Evolutionary conservation across 495 filamentous ascomycete species (phyloP), one percentile per base, ranked within the genome.

Genomic region (Neurospora sp.): DNA sequence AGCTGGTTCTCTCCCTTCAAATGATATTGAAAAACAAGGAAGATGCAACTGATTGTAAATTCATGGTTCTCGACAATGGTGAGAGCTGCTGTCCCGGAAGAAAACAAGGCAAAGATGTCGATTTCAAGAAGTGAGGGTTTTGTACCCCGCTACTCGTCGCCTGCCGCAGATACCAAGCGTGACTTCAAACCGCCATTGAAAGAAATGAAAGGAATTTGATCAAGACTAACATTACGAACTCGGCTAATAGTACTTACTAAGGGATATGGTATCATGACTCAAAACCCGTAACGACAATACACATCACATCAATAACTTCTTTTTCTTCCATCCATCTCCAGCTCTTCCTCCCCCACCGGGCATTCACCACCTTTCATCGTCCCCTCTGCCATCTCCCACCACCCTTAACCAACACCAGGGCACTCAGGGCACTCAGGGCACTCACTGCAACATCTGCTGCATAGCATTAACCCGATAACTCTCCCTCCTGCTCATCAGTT

Each of bases 401-500:
- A 12, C 18, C 3, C 3, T 10, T n/a, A 8, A 8, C 35, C 31
- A 4, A 0, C 8, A 39, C 69, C 5, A 37, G 35, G 22, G 12
- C 5, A 73, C 69, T 39, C 42, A 75, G 1, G 22, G 22, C 22
- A 22, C 1, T 22, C 5, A 35, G 31, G 10, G 12, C 5, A 73
- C 69, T 39, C 42, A 75, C 70, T 75, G 70, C 53, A 79, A 61
- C 74, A 76, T 83, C 76, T 86, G 84, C 22, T 83, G 81, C 73
- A 82, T 75, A 6, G 82, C 87, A 76, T 89, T 90, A 1, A 83
- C 80, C 47, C 87, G 74, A 81, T 91, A 93, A 69, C 84, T 86
- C 68, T 88, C 88, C 8, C 85, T 85, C 61, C 85, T 82, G 68
- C 81, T 80, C 39, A 93, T 76, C 77, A 95, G 76, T 76, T 93